Conservation (phyloP, 768 basidiomycete species). For the Exsudoporus frostii region DNA sequence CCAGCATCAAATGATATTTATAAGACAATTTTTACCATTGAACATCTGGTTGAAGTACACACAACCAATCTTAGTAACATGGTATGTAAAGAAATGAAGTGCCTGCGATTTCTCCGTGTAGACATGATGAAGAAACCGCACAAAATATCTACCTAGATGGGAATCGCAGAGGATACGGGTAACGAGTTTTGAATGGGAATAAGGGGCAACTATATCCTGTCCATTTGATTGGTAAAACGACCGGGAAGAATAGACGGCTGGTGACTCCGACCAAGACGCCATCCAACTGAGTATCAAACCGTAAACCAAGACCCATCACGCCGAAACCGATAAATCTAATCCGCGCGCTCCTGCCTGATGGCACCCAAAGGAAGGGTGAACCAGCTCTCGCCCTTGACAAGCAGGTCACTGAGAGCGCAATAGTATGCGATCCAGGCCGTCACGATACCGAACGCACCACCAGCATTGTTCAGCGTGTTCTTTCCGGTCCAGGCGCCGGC, state of each 20-base stretch:
- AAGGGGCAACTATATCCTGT: neutral
- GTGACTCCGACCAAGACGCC: neutral
- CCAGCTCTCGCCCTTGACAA: constrained; percentile 37
- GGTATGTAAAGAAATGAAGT: neutral
- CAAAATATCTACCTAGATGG: constrained; percentile 1
- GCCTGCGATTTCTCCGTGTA: neutral
- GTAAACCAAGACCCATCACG: neutral
- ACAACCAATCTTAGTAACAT: neutral
- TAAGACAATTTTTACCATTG: no score
- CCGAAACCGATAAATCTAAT: neutral
- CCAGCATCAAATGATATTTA: neutral
- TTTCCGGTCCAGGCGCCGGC: no score
- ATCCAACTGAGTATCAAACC: neutral
- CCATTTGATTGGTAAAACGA: constrained; percentile 4
- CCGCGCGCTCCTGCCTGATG: constrained; percentile 9
- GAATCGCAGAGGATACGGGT: neutral
- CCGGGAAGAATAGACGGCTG: constrained; percentile 5
- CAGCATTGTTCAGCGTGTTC: constrained; percentile 40
- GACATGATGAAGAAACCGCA: constrained; percentile 2
- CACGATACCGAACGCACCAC: constrained; percentile 44
- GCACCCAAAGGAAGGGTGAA: constrained; percentile 41
- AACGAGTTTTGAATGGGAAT: constrained; percentile 1
- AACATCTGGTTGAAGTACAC: neutral
- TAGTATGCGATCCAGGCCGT: constrained; percentile 50
- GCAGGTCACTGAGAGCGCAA: constrained; percentile 40